Percentiles rank a stretch among this genome's conserved stretches.
These are phyloP conservation scores for Catenaria anguillulae DNA, from an alignment of 371 early-diverging fungal species.

Conservation along the genomic window DNA sequence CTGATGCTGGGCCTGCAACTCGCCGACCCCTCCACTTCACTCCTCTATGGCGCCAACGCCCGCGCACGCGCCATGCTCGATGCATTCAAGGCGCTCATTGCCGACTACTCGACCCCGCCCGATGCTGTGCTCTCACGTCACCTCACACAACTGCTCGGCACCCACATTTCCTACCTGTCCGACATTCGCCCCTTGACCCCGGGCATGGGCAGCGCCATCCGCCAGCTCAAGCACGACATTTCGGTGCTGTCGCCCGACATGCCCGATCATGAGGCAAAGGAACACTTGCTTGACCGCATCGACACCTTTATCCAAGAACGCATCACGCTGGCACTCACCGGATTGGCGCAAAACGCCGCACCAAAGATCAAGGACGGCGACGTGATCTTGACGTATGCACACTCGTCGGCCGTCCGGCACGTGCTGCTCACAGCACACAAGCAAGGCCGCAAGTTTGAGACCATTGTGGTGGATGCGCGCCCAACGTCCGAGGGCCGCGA, in stretches of 20 bases:
- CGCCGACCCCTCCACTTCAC: conserved; percentile 53
- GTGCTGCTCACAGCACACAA: conserved; percentile 62
- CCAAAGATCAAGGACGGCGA: conserved; percentile 87
- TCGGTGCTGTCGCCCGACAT: conserved; percentile 47
- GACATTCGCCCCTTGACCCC: conserved; percentile 73
- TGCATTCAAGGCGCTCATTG: conserved; percentile 73
- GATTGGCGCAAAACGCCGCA: conserved; percentile 61
- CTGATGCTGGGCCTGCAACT: conserved; percentile 70
- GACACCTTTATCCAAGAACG: conserved; percentile 79
- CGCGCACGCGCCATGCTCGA: conserved; percentile 69
- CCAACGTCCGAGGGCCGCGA: conserved; percentile 66
- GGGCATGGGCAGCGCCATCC: conserved; percentile 87
- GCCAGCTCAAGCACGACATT: conserved; percentile 79
- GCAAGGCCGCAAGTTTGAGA: conserved; percentile 55
- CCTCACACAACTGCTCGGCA: conserved; percentile 63
- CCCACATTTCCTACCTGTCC: conserved; percentile 77
- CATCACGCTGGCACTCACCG: conserved; percentile 65
- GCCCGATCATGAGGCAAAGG: conserved; percentile 63
- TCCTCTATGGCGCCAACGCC: conserved; percentile 78
- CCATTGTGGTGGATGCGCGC: conserved; percentile 86
- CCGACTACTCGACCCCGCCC: conserved; percentile 77
- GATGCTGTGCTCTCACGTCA: conserved; percentile 67
- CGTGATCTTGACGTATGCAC: conserved; percentile 78
- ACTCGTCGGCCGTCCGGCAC: conserved; percentile 68
- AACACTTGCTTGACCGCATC: conserved; percentile 50